Conservation (phyloP, 768 basidiomycete species). For the Favolaschia claudopus region DNA sequence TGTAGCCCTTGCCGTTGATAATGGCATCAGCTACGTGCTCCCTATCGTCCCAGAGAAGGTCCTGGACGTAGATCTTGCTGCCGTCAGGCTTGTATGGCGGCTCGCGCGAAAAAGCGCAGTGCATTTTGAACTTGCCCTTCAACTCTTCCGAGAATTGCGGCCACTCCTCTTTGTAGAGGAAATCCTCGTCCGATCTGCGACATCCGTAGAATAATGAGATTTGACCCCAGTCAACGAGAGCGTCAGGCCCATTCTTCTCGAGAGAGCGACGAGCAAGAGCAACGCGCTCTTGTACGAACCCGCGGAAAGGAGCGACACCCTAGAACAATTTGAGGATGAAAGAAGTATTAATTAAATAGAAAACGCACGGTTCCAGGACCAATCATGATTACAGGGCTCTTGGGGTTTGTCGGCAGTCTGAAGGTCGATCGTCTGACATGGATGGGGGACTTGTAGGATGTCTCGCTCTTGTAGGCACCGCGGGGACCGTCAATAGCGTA, state of each 20-base stretch:
- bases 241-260: slow-evolving; percentile 95
- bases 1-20: slow-evolving; percentile 93
- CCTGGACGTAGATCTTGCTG: slow-evolving; percentile 99
- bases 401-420: slow-evolving; percentile 95
- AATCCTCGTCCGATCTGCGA: slow-evolving; percentile 88
- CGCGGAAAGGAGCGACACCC: slow-evolving; percentile 99
- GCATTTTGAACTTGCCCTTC: slow-evolving; percentile 89
- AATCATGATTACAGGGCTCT: slow-evolving; percentile 98
- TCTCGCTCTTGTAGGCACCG: slow-evolving; percentile 77
- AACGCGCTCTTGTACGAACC: slow-evolving; percentile 97
- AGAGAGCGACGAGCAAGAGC: slow-evolving; percentile 93
- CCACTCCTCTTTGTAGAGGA: slow-evolving; percentile 96
- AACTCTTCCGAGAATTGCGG: slow-evolving; percentile 85
- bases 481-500: slow-evolving; percentile 94
- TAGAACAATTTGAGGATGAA: slow-evolving; percentile 38
- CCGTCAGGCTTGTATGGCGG: slow-evolving; percentile 87
- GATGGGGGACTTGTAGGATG: slow-evolving; percentile 84
- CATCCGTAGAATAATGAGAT: slow-evolving; percentile 98
- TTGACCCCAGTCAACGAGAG: slow-evolving; percentile 93
- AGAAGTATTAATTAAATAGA: slow-evolving; percentile 12
- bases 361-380: slow-evolving; percentile 93
- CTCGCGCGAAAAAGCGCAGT: slow-evolving; percentile 91
- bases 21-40: slow-evolving; percentile 88
- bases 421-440: slow-evolving; percentile 97
- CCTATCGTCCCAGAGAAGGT: slow-evolving; percentile 89